These are phyloP conservation scores for Chrysopogon serrulatus DNA, from an alignment of 176 grass and related monocot species.

Conservation along the genomic window DNA sequence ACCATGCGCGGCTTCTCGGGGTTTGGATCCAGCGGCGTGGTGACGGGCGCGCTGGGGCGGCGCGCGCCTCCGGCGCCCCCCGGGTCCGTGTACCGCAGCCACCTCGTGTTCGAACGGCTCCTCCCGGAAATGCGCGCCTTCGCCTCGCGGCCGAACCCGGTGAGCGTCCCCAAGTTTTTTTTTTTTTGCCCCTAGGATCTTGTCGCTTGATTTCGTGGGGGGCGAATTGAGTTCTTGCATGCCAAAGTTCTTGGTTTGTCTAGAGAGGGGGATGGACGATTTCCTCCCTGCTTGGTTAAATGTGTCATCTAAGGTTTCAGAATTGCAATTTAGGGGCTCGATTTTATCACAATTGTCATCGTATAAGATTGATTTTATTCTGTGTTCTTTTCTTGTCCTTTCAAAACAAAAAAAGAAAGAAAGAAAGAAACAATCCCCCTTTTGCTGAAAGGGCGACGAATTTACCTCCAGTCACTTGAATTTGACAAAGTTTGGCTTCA, in stretches of 20 bases:
- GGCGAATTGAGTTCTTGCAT: not conserved
- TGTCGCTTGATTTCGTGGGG: not conserved
- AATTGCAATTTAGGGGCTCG: not conserved
- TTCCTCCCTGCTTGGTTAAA: not conserved
- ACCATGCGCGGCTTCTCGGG: conserved; percentile 18
- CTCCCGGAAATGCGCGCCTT: conserved; percentile 58
- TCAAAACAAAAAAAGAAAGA: too few species aligned
- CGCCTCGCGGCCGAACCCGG: conserved; percentile 9
- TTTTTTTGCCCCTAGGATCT: not conserved
- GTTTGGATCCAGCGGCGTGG: conserved; percentile 19
- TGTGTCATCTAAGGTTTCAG: not conserved
- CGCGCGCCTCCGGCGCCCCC: conserved; percentile 27
- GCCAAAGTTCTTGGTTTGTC: not conserved
- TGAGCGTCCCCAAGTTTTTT: conserved; percentile 16
- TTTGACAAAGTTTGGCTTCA: not conserved
- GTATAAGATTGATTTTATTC: not conserved
- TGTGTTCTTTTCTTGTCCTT: not conserved
- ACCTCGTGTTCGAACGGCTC: conserved; percentile 70
- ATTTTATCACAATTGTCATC: not conserved
- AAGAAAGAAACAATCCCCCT: too few species aligned
- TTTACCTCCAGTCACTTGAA: not conserved
- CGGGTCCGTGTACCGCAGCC: conserved; percentile 77
- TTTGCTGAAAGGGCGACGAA: not conserved
- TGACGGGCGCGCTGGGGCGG: conserved; percentile 12
- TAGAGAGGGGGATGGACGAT: not conserved